These are phyloP conservation scores for Talaromyces proteolyticus DNA, from an alignment of 495 filamentous ascomycete species.

Conservation along the genomic window DNA sequence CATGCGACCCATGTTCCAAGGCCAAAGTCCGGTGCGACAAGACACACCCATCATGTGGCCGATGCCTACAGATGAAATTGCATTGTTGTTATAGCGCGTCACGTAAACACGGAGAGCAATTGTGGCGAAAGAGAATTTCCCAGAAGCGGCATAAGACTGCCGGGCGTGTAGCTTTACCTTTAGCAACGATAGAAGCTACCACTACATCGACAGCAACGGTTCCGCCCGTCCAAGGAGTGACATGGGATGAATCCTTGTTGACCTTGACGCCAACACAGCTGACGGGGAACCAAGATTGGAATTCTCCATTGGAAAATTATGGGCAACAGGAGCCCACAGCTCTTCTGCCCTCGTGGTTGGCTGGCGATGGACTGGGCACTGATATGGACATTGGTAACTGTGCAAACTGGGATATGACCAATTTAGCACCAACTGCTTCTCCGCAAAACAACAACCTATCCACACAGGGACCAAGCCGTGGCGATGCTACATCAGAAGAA, in stretches of 20 bases:
- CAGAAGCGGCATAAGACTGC: too few relatives aligned
- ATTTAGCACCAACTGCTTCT: neutral
- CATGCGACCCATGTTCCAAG: conserved; percentile 1
- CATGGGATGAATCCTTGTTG: neutral
- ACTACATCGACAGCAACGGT: neutral
- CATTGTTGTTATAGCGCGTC: neutral
- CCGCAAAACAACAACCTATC: neutral
- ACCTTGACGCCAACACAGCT: neutral
- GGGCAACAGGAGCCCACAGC: neutral
- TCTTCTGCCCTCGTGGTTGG: neutral
- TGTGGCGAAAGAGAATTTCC: neutral
- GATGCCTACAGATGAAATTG: neutral
- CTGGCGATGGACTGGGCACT: neutral
- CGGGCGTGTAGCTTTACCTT: too few relatives aligned
- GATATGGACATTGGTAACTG: neutral
- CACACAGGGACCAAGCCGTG: neutral
- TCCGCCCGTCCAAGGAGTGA: too few relatives aligned
- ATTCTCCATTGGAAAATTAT: neutral
- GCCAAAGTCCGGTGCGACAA: conserved; percentile 5
- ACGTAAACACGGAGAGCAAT: conserved; percentile 1
- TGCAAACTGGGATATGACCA: neutral
- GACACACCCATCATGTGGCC: neutral
- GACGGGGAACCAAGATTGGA: neutral
- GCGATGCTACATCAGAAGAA: neutral
- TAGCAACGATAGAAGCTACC: neutral